A percentile compares a stretch with the other conserved stretches of the same genome.
These are phyloP conservation scores for Royoungia palumana DNA, from an alignment of 768 basidiomycete species.

Conservation along the genomic window DNA sequence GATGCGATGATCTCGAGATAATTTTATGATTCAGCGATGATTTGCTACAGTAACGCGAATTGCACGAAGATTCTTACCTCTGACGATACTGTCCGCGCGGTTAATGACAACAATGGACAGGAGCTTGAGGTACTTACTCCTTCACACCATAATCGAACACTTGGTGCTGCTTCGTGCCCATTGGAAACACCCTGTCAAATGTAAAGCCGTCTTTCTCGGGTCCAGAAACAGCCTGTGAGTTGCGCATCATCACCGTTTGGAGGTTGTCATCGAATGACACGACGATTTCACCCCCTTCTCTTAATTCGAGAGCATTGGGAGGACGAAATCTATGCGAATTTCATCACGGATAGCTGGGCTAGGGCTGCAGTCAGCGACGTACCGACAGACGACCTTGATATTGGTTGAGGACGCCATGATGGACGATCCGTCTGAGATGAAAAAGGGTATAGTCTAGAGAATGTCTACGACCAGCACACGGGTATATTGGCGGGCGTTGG, in stretches of 20 bases:
- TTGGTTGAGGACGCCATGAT: conserved; percentile 77
- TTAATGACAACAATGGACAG: conserved; percentile 14
- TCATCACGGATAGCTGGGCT: background rate
- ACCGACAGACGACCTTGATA: conserved; percentile 99
- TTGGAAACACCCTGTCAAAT: conserved; percentile 94
- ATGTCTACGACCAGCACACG: conserved; percentile 11
- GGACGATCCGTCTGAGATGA: conserved; percentile 27
- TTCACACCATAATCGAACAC: conserved; percentile 99
- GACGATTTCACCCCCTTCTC: conserved; percentile 86
- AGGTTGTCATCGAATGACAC: conserved; percentile 86
- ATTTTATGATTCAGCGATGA: background rate
- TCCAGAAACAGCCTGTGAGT: conserved; percentile 63
- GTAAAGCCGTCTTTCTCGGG: conserved; percentile 98
- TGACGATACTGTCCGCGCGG: conserved; percentile 65
- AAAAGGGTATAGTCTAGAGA: conserved; percentile 11
- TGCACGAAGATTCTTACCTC: conserved; percentile 50
- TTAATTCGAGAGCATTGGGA: conserved; percentile 83
- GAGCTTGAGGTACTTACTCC: conserved; percentile 57
- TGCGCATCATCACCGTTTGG: conserved; percentile 79
- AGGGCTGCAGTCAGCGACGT: conserved; percentile 31
- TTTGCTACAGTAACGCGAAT: conserved; percentile 1
- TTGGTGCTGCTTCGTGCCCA: conserved; percentile 85
- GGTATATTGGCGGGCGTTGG: conserved; percentile 12
- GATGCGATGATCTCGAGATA: conserved; percentile 3
- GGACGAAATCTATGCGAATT: conserved; percentile 77